These are phyloP conservation scores for Lupinus albus DNA, from an alignment of 306 rosid genomes.

Conservation along the genomic window DNA sequence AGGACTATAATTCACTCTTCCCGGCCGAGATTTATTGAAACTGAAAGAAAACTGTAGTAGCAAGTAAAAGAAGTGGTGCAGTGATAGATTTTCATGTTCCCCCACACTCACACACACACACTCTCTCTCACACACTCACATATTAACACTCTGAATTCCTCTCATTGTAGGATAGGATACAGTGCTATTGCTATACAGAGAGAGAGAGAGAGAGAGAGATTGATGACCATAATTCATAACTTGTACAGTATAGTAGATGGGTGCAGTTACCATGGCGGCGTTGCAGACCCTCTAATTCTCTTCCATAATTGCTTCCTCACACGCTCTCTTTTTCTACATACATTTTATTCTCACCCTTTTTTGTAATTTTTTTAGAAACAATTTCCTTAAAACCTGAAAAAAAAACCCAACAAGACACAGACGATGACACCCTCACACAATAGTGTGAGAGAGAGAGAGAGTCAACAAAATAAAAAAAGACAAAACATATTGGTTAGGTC, in stretches of 20 bases:
- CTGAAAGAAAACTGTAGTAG: slow-evolving; percentile 58
- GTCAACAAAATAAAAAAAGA: background rate
- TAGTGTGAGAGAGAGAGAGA: slow-evolving; percentile 38
- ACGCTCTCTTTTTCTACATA: background rate
- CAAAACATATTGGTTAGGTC: slow-evolving; percentile 31
- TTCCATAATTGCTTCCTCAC: slow-evolving; percentile 67
- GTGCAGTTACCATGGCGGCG: slow-evolving; percentile 99
- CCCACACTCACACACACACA: slow-evolving; percentile 39
- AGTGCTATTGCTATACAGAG: slow-evolving; percentile 32
- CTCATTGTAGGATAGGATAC: slow-evolving; percentile 2
- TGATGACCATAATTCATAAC: slow-evolving; percentile 52
- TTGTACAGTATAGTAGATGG: slow-evolving; percentile 45
- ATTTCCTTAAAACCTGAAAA: slow-evolving; percentile 57
- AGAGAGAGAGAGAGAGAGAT: slow-evolving; percentile 35
- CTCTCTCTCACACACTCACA: slow-evolving; percentile 14
- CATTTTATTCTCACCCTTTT: slow-evolving; percentile 9
- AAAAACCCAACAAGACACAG: slow-evolving; percentile 40
- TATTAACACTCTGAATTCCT: slow-evolving; percentile 34
- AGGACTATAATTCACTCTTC: slow-evolving; percentile 37
- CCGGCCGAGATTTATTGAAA: slow-evolving; percentile 55
- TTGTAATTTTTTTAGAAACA: slow-evolving; percentile 17
- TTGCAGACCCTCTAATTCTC: slow-evolving; percentile 87
- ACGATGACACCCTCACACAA: slow-evolving; percentile 48
- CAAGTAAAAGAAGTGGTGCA: slow-evolving; percentile 35
- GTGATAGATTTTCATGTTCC: slow-evolving; percentile 65